Percentiles rank a stretch among this genome's conserved stretches.
These are phyloP conservation scores for Vanrija pseudolonga DNA, from an alignment of 1,284 basidiomycete genomes.

Conservation along the genomic window DNA sequence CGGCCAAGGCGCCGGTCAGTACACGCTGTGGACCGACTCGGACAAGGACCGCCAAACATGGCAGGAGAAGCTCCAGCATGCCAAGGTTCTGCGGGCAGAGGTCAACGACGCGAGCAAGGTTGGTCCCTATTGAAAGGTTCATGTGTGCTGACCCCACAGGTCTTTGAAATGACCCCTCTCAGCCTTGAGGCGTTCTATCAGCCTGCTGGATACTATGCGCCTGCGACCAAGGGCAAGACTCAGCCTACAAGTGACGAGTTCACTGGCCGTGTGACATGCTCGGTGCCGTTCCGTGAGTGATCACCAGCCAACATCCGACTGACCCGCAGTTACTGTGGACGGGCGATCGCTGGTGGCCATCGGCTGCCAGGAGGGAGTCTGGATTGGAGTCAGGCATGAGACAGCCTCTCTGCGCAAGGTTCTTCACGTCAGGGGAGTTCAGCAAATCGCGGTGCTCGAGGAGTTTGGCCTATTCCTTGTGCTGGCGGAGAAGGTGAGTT, in stretches of 20 bases:
- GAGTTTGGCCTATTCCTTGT: conserved; percentile 95
- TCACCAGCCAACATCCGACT: neutral
- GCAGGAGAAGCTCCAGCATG: conserved; percentile 84
- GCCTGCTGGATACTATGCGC: conserved; percentile 55
- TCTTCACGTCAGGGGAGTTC: conserved; percentile 81
- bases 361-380: conserved; percentile 92
- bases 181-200: conserved; percentile 79
- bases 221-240: conserved; percentile 27
- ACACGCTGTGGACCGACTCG: conserved; percentile 80
- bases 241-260: conserved; percentile 66
- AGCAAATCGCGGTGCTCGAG: conserved; percentile 89
- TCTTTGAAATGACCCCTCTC: conserved; percentile 81
- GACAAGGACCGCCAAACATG: conserved; percentile 72
- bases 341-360: conserved; percentile 81
- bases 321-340: conserved; percentile 66
- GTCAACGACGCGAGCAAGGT: conserved; percentile 88
- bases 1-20: conserved; percentile 59
- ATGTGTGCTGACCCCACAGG: conserved; percentile 19
- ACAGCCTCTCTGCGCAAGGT: conserved; percentile 82
- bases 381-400: conserved; percentile 90
- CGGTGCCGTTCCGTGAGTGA: conserved; percentile 79
- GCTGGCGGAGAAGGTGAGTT: conserved; percentile 74
- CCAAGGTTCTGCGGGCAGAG: conserved; percentile 73
- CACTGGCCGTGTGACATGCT: conserved; percentile 88
- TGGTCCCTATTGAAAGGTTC: neutral